Base-by-base conservation (phyloP, 495 filamentous ascomycete species). In the Tuber borchii region DNA sequence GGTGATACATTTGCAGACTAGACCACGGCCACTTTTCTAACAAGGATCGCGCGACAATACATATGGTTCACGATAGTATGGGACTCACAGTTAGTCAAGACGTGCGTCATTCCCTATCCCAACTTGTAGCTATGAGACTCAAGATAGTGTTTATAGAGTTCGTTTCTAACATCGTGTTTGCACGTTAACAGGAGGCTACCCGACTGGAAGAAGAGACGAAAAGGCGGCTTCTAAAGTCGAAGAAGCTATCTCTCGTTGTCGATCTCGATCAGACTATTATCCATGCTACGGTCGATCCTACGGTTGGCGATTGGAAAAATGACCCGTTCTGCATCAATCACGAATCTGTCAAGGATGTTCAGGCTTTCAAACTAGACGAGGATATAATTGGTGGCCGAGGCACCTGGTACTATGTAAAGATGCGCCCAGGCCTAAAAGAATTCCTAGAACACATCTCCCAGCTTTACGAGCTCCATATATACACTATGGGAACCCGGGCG, bases 241-340 rank as follows among this genome's bases (percentile, higher is more conserved):
- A 90, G 72, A 97, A 95, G 84, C 87, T 99, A 17, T 97, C 93
- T 22, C 86, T 99, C 31, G 95, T 99, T 39, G 95, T 99, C 77
- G 95, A 99, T 87, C 85, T 99, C 40, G 95, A 99, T 83, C 95
- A 97, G 84, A 99, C 95, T 34, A 95, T 99, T 81, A 98, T 99
- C 76, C 95, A 99, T 84, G 95, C 95, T 22, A 97, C 94, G 70
- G 95, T 97, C 80, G 95, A 99, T 75, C 95, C 94, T 31, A 99
- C 95, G 1, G 90, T 99, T 56, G 94, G 90, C 73, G 93, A 99
- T 83, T 99, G 95, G 95, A 92, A 95, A 85, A 86, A 88, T 72
- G 93, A 99, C 84, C 89, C 90, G 70, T 87, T 88, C 9, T 97
- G 96, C 75, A 93, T 95, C 44, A 99, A 99, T 82, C 88, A 97